Base-by-base conservation (phyloP, 2,329 filamentous ascomycete genomes). In the Aspergillus quadrilineatus region DNA sequence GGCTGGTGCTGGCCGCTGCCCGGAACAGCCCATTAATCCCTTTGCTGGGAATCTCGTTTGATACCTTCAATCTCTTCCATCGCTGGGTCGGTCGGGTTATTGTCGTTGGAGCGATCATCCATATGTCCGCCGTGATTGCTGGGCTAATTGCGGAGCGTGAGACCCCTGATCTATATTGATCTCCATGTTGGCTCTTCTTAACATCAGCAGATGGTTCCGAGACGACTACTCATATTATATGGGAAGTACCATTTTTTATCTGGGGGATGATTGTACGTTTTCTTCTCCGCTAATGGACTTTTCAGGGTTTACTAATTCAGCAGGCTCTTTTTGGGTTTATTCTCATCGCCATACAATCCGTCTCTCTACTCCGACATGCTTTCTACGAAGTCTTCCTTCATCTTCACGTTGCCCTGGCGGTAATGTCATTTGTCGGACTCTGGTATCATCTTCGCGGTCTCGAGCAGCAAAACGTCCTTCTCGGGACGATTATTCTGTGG, bases 31-130 rank as follows among this genome's bases (percentile, higher is more conserved):
- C 90, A 2, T 80, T 96, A 52, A 95, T 97, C 67, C 73, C 79
- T 4, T 71, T 94, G 30, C 81, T 97, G 54, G 85, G 88, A 61
- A 86, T 97, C 68, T 90, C 89, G 67, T 97, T 96, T 74, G 93
- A 97, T 73, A 92, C 91, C 0, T 97, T 95, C 81, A 97, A 97
- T 72, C 85, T 93, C 9, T 79, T 92, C 56, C 90, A 94, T 73
- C 85, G 90, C 60, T 94, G 89, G 89, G 83, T 89, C 60, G 90
- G 89, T 22, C 83, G 90, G 28, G 82, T 91, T 39, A 84, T 89
- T 30, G 82, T 89, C 10, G 56, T 86, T 7, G 87, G 92, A 69
- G 77, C 83, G 6, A 65, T 90, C 45, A 77, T 89, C 26, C 90
- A 95, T 73, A 87, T 87, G 41, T 54, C 60, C 34, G 63, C 61